Conservation (phyloP, 768 basidiomycete species). For the Podaxis sp. region DNA sequence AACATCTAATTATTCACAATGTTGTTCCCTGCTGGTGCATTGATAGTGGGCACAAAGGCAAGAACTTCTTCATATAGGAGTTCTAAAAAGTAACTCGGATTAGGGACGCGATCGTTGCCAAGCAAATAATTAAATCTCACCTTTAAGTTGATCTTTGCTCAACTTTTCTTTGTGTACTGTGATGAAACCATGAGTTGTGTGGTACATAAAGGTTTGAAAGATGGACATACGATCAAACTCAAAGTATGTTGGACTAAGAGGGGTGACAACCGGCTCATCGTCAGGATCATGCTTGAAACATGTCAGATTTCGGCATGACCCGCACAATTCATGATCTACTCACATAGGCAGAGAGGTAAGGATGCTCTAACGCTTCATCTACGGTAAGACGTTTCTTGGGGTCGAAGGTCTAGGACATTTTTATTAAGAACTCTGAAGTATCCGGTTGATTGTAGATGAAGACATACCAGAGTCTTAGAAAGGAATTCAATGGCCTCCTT, state of each 20-base stretch:
- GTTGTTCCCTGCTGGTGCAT: conserved; percentile 17
- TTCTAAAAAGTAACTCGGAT: conserved; percentile 33
- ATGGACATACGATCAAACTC: conserved; percentile 75
- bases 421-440: not conserved
- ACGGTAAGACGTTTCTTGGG: conserved; percentile 84
- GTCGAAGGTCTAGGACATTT: conserved; percentile 65
- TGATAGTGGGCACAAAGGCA: conserved; percentile 68
- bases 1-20: not conserved
- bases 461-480: conserved; percentile 61
- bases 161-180: conserved; percentile 72
- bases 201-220: not conserved
- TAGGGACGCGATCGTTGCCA: not conserved
- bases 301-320: conserved; percentile 6
- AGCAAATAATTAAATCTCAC: conserved; percentile 20
- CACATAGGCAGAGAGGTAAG: conserved; percentile 78
- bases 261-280: conserved; percentile 82
- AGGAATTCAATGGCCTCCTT: conserved; percentile 72
- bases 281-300: conserved; percentile 72
- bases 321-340: conserved; percentile 20
- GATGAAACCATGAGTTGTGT: not conserved
- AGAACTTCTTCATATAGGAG: conserved; percentile 83
- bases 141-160: conserved; percentile 75
- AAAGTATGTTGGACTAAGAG: conserved; percentile 83
- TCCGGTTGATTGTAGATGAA: conserved; percentile 17
- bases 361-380: conserved; percentile 79